phyloP scores from a whole-genome alignment of 768 basidiomycete genomes.

The Astraeus odoratus region DNA sequence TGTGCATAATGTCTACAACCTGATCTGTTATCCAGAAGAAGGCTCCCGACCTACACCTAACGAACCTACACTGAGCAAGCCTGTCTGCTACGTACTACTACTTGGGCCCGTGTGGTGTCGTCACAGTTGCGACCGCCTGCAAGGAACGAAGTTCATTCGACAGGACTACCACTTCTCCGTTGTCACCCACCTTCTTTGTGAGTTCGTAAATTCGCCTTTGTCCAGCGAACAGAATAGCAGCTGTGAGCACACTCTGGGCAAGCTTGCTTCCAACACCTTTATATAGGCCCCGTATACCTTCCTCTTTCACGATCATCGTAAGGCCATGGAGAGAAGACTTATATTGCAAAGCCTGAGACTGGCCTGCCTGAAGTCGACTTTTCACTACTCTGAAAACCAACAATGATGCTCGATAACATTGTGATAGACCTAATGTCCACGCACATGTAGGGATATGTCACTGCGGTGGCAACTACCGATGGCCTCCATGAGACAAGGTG shows the following conservation, averaged over 20 bases:
- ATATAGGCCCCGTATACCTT: slow-evolving; percentile 81
- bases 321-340: slow-evolving; percentile 72
- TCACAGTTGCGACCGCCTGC: background rate
- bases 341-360: slow-evolving; percentile 61
- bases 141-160: background rate
- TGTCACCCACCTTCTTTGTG: slow-evolving; percentile 41
- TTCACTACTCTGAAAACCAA: slow-evolving; percentile 52
- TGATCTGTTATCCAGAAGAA: no score
- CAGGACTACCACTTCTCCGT: background rate
- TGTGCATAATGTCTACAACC: no score
- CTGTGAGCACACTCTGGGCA: slow-evolving; percentile 85
- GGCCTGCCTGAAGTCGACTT: slow-evolving; percentile 72
- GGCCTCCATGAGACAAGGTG: background rate
- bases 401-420: background rate
- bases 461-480: slow-evolving; percentile 39
- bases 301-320: slow-evolving; percentile 68
- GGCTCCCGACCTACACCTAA: no score
- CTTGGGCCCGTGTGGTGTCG: background rate
- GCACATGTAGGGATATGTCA: slow-evolving; percentile 74
- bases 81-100: background rate
- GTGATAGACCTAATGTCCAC: slow-evolving; percentile 12
- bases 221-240: slow-evolving; percentile 87
- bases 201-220: slow-evolving; percentile 78
- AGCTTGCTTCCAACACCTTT: slow-evolving; percentile 86
- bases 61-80: no score